Conservation (phyloP, 768 basidiomycete species). For the Glaciozyma martinii region DNA sequence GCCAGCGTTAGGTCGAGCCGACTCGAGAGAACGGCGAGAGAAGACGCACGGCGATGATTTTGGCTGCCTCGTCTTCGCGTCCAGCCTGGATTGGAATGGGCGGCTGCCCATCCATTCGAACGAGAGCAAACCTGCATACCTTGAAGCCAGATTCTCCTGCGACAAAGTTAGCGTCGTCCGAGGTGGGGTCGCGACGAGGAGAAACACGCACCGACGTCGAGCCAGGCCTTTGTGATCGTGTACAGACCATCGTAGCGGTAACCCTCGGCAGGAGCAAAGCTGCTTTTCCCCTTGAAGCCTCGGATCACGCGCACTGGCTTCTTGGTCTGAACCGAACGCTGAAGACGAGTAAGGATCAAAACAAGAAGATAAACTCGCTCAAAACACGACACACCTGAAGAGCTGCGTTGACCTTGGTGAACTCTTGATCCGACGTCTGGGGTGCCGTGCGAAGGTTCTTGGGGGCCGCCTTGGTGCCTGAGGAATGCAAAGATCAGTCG, state of each 20-base stretch:
- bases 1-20: no score
- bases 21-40: neutral
- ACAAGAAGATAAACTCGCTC: no score
- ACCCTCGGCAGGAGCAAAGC: conserved; percentile 43
- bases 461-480: conserved; percentile 60
- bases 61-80: conserved; percentile 1
- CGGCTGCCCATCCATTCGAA: conserved; percentile 36
- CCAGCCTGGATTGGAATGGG: conserved; percentile 11
- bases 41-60: neutral
- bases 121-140: conserved; percentile 79
- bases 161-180: conserved; percentile 39
- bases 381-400: neutral
- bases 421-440: conserved; percentile 47
- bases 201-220: neutral
- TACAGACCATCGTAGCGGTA: conserved; percentile 91
- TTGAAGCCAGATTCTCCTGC: conserved; percentile 46
- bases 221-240: conserved; percentile 13
- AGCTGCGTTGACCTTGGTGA: conserved; percentile 2
- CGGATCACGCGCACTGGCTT: conserved; percentile 81
- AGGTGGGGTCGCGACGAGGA: no score
- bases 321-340: conserved; percentile 68
- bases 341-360: conserved; percentile 42
- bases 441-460: conserved; percentile 87
- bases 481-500: neutral
- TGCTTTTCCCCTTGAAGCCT: conserved; percentile 53